phyloP scores from a whole-genome alignment of 495 filamentous ascomycete genomes.

The Rusavskia elegans region DNA sequence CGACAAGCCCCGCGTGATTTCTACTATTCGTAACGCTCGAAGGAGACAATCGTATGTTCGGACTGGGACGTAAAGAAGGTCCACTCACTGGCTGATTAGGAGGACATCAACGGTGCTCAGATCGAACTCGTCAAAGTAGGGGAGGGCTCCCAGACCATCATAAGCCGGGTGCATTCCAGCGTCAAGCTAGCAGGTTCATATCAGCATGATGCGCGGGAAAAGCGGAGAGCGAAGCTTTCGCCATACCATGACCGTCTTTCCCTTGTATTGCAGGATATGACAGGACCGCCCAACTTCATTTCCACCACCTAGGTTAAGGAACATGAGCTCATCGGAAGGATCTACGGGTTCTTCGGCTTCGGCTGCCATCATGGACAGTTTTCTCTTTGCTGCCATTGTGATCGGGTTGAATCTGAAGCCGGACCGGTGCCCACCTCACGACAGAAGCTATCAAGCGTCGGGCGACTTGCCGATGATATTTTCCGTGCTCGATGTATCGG shows the following conservation, averaged over 20 bases:
- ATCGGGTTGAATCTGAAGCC: background rate
- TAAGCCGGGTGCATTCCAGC: conserved; percentile 96
- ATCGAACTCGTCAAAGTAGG: conserved; percentile 98
- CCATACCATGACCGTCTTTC: conserved; percentile 92
- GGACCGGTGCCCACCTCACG: background rate
- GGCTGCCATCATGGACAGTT: conserved; percentile 48
- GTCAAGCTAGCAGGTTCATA: conserved; percentile 45
- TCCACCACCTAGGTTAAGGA: conserved; percentile 83
- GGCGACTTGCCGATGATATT: too few relatives aligned
- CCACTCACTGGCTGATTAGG: conserved; percentile 88
- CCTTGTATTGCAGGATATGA: conserved; percentile 97
- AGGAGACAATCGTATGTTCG: background rate
- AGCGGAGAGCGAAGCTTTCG: background rate
- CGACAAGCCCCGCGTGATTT: background rate
- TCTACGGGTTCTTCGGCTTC: conserved; percentile 49
- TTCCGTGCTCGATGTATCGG: too few relatives aligned
- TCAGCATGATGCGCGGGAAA: conserved; percentile 8
- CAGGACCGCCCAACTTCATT: conserved; percentile 96
- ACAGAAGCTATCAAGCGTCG: too few relatives aligned
- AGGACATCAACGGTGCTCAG: conserved; percentile 93
- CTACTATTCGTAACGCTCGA: background rate
- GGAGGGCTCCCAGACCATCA: conserved; percentile 80
- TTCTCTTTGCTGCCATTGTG: conserved; percentile 61
- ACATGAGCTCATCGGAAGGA: conserved; percentile 76
- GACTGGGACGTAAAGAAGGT: conserved; percentile 10